Conservation (phyloP, 768 basidiomycete species). For the Lactarius quietus region DNA sequence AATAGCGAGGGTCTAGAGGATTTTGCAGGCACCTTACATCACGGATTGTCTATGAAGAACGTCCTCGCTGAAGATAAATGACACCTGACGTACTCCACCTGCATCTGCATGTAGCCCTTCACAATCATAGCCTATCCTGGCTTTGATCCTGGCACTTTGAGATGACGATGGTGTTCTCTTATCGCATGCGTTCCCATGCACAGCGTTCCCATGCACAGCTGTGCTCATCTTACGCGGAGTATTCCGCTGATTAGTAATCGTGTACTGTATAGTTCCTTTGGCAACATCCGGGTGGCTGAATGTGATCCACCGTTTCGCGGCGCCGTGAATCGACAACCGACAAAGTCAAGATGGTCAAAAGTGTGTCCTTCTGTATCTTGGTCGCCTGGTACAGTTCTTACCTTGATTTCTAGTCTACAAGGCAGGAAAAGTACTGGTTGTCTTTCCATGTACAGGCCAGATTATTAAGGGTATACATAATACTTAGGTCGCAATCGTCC, state of each 20-base stretch:
- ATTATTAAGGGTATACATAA: slow-evolving; percentile 31
- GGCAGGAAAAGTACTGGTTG: slow-evolving; percentile 73
- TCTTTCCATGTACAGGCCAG: neutral
- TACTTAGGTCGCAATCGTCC: slow-evolving; percentile 85
- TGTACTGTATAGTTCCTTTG: slow-evolving; percentile 30
- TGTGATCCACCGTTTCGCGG: slow-evolving; percentile 9
- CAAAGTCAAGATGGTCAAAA: slow-evolving; percentile 32
- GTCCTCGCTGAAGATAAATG: neutral
- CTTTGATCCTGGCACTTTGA: slow-evolving; percentile 2
- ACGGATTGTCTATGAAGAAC: neutral
- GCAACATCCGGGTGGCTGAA: slow-evolving; percentile 31
- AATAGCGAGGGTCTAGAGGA: neutral
- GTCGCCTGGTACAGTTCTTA: neutral
- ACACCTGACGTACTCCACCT: neutral
- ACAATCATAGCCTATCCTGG: slow-evolving; percentile 20
- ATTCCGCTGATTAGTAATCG: neutral
- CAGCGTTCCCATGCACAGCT: too few relatives aligned
- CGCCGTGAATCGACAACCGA: slow-evolving; percentile 14
- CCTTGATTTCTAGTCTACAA: slow-evolving; percentile 67
- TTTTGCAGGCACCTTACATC: neutral
- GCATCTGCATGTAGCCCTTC: neutral
- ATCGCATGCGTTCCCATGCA: neutral
- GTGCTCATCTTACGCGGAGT: too few relatives aligned
- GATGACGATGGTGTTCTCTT: neutral
- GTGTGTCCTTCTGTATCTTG: slow-evolving; percentile 16